These are phyloP conservation scores for Diophrys appendiculata DNA, from an alignment of 73 alveolate species.

Conservation along the genomic window DNA sequence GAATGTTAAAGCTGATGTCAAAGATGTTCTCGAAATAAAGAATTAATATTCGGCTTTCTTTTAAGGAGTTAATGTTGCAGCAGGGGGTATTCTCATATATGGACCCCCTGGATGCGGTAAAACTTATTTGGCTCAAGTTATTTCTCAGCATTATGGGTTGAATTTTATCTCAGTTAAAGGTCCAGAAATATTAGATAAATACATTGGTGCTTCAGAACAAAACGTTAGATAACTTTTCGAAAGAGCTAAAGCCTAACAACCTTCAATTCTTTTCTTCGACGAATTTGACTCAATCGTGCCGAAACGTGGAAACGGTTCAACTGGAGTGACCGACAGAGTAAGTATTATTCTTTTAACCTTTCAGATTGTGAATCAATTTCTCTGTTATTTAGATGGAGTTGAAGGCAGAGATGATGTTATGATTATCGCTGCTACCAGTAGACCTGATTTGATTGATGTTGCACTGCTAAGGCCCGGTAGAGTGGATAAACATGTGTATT, in stretches of 20 bases:
- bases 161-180: slow-evolving; percentile 87
- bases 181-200: slow-evolving; percentile 85
- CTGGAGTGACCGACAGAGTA: slow-evolving; percentile 81
- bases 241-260: slow-evolving; percentile 73
- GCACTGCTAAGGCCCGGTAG: slow-evolving; percentile 94
- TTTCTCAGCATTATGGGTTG: slow-evolving; percentile 74
- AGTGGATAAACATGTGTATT: slow-evolving; percentile 77
- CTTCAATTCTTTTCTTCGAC: slow-evolving; percentile 86
- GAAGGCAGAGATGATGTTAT: slow-evolving; percentile 79
- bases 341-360: not conserved
- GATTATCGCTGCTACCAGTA: slow-evolving; percentile 83
- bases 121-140: slow-evolving; percentile 77
- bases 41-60: too few species aligned
- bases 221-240: slow-evolving; percentile 84
- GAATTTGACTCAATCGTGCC: slow-evolving; percentile 89
- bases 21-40: too few species aligned
- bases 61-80: too few species aligned
- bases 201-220: slow-evolving; percentile 88
- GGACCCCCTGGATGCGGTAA: slow-evolving; percentile 95
- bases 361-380: slow-evolving; percentile 68
- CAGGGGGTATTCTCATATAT: slow-evolving; percentile 78
- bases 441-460: slow-evolving; percentile 89
- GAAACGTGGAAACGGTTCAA: slow-evolving; percentile 75
- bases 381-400: slow-evolving; percentile 85
- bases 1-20: too few species aligned